These are phyloP conservation scores for Pleurotus tuoliensis DNA, from an alignment of 768 basidiomycete genomes.

Conservation along the genomic window DNA sequence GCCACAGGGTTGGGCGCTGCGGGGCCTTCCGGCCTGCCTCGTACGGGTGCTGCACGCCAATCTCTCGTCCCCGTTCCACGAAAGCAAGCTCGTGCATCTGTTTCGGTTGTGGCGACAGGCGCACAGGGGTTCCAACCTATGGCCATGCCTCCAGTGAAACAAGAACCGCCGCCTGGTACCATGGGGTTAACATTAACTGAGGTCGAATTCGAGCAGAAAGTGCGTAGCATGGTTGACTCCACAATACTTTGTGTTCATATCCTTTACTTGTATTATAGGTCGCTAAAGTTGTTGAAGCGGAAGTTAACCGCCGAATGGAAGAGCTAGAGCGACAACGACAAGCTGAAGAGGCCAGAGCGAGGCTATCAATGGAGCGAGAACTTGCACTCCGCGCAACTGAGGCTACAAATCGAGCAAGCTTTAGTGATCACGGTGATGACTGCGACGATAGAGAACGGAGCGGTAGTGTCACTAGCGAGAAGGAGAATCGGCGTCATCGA, in stretches of 20 bases:
- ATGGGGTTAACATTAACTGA: slow-evolving; percentile 47
- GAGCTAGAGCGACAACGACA: slow-evolving; percentile 39
- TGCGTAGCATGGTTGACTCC: slow-evolving; percentile 23
- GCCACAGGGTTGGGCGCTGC: too few species aligned
- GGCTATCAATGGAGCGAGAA: slow-evolving; percentile 27
- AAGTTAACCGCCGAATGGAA: slow-evolving; percentile 65
- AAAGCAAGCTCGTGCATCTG: slow-evolving; percentile 29
- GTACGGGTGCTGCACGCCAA: slow-evolving; percentile 20
- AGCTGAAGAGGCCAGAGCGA: slow-evolving; percentile 32
- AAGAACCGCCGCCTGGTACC: slow-evolving; percentile 28
- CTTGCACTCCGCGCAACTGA: neutral
- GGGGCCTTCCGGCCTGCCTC: too few species aligned
- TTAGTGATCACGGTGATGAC: neutral
- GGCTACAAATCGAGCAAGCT: too few species aligned
- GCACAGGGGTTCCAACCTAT: slow-evolving; percentile 34
- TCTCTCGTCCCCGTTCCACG: slow-evolving; percentile 35
- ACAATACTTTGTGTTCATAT: neutral
- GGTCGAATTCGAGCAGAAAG: slow-evolving; percentile 73
- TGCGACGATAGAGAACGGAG: too few species aligned
- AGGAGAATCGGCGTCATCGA: neutral
- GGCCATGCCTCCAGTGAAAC: slow-evolving; percentile 20
- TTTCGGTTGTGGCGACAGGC: slow-evolving; percentile 24
- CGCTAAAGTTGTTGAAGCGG: slow-evolving; percentile 67
- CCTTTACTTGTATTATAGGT: slow-evolving; percentile 41
- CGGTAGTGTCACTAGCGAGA: neutral